These are phyloP conservation scores for Nakaseomyces kungkrabaensis DNA, from an alignment of 1,139 yeast genomes.

Conservation along the genomic window DNA sequence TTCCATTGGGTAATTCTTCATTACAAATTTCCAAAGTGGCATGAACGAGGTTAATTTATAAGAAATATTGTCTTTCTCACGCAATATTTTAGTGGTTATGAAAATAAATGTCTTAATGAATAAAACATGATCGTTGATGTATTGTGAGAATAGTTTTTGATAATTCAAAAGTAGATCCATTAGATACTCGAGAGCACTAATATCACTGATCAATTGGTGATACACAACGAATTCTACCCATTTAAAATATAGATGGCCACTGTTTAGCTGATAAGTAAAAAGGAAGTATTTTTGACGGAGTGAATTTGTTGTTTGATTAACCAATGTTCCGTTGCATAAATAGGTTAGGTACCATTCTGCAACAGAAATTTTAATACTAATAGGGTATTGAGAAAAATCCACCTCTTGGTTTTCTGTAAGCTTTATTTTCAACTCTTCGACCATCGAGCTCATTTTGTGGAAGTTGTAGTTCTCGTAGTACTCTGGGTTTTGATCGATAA, in stretches of 20 bases:
- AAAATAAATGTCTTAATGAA: slow-evolving; percentile 27
- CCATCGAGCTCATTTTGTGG: slow-evolving; percentile 16
- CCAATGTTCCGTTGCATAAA: slow-evolving; percentile 18
- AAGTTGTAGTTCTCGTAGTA: slow-evolving; percentile 22
- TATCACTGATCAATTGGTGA: slow-evolving; percentile 24
- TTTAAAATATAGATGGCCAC: slow-evolving; percentile 25
- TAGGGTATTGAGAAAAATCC: slow-evolving; percentile 12
- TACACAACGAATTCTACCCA: slow-evolving; percentile 30
- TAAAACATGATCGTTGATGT: slow-evolving; percentile 27
- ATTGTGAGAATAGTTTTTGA: slow-evolving; percentile 24
- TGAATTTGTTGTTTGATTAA: slow-evolving; percentile 13
- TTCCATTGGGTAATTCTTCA: slow-evolving; percentile 22
- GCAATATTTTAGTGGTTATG: slow-evolving; percentile 20
- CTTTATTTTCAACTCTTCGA: slow-evolving; percentile 17
- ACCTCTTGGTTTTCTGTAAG: slow-evolving; percentile 7
- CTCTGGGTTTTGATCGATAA: slow-evolving; percentile 24
- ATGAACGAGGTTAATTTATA: slow-evolving; percentile 21
- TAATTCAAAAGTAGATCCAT: slow-evolving; percentile 24
- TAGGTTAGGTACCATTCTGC: slow-evolving; percentile 27
- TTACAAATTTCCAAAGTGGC: slow-evolving; percentile 29
- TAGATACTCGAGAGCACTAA: slow-evolving; percentile 22
- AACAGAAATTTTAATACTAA: slow-evolving; percentile 23
- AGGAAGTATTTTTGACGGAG: slow-evolving; percentile 18
- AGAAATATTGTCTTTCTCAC: slow-evolving; percentile 16
- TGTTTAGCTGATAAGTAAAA: slow-evolving; percentile 20